A percentile compares a stretch with the other conserved stretches of the same genome.
These are phyloP conservation scores for Penicillium brasilianum DNA, from an alignment of 2,329 filamentous ascomycete species.

Conservation along the genomic window DNA sequence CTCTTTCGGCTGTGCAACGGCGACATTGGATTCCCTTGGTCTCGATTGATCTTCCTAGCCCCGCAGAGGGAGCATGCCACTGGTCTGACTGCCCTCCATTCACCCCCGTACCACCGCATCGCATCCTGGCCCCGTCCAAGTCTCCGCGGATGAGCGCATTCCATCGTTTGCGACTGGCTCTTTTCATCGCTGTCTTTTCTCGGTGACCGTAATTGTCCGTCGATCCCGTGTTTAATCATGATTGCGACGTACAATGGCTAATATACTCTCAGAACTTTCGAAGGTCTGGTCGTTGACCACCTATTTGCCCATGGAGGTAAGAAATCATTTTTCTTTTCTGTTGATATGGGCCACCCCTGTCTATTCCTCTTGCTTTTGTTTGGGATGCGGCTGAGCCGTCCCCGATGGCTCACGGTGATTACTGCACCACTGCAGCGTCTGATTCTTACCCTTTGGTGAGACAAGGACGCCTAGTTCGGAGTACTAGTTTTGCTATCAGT, in stretches of 20 bases:
- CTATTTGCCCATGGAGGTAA: slow-evolving; percentile 14
- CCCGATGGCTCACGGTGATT: slow-evolving; percentile 11
- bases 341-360: background rate
- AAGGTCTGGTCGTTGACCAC: background rate
- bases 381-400: slow-evolving; percentile 4
- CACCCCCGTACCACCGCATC: slow-evolving; percentile 20
- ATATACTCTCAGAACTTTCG: background rate
- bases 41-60: background rate
- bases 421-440: slow-evolving; percentile 13
- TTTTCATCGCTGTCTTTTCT: background rate
- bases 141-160: slow-evolving; percentile 22
- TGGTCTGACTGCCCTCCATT: slow-evolving; percentile 19
- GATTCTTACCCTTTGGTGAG: slow-evolving; percentile 25
- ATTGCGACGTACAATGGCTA: background rate
- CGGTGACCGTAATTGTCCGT: background rate
- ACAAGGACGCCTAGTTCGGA: slow-evolving; percentile 23
- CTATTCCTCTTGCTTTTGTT: background rate
- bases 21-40: background rate
- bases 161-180: slow-evolving; percentile 12
- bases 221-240: slow-evolving; percentile 6
- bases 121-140: slow-evolving; percentile 17
- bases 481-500: slow-evolving; percentile 8
- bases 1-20: background rate
- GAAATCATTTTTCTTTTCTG: background rate
- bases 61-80: slow-evolving; percentile 11